These are phyloP conservation scores for Linum trigynum DNA, from an alignment of 345 rosid species.

Conservation along the genomic window DNA sequence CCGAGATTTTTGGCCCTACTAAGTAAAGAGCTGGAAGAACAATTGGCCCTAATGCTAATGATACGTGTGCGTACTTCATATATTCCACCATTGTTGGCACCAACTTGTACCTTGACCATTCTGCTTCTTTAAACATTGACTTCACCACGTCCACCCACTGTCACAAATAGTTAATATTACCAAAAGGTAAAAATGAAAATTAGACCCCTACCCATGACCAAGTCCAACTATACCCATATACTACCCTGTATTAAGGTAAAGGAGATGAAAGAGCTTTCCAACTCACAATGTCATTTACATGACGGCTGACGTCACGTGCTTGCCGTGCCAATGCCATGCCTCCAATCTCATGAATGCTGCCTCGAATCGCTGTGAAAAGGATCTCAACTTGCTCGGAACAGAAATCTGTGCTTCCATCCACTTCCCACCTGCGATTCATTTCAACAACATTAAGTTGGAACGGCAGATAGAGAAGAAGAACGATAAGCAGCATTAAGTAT, in stretches of 20 bases:
- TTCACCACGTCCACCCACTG: slow-evolving; percentile 80
- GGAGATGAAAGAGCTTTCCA: background rate
- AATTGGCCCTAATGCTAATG: slow-evolving; percentile 81
- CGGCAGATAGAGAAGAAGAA: slow-evolving; percentile 6
- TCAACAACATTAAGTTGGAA: slow-evolving; percentile 6
- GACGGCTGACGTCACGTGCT: slow-evolving; percentile 45
- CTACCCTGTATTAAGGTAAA: too few relatives aligned
- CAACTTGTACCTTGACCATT: slow-evolving; percentile 41
- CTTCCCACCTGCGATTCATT: slow-evolving; percentile 55
- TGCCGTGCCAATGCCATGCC: slow-evolving; percentile 50
- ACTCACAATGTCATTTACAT: slow-evolving; percentile 49
- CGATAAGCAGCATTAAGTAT: slow-evolving; percentile 2
- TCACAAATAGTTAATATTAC: slow-evolving; percentile 15
- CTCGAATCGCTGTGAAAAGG: slow-evolving; percentile 55
- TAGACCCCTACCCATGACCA: background rate
- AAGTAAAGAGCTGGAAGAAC: slow-evolving; percentile 70
- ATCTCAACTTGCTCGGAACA: slow-evolving; percentile 77
- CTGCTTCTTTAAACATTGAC: slow-evolving; percentile 56
- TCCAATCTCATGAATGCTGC: slow-evolving; percentile 62
- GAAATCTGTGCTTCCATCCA: slow-evolving; percentile 29
- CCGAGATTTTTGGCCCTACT: slow-evolving; percentile 56
- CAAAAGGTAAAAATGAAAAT: too few relatives aligned
- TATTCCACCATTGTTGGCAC: slow-evolving; percentile 61
- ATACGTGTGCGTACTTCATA: slow-evolving; percentile 51
- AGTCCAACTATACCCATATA: too few relatives aligned